Conservation (phyloP, 108 stramenopile genomes). For the Chaetoceros tenuissimus region DNA sequence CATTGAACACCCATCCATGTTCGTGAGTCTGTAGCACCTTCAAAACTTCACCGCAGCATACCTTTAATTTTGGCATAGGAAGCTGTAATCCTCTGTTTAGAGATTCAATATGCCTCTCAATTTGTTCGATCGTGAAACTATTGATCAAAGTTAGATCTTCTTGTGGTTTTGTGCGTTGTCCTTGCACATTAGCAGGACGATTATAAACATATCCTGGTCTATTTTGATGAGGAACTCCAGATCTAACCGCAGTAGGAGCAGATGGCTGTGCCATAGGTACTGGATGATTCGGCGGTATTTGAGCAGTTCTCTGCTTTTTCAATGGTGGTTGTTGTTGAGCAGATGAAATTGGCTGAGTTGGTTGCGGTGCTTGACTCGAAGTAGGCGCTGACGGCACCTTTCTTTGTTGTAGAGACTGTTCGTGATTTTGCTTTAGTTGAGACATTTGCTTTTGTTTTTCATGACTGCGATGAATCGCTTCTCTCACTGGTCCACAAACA, state of each 20-base stretch:
- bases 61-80: slow-evolving; percentile 62
- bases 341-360: neutral
- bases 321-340: neutral
- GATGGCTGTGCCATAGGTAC: neutral
- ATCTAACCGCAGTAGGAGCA: neutral
- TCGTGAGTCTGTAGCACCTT: slow-evolving; percentile 84
- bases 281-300: neutral
- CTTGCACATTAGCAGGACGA: slow-evolving; percentile 61
- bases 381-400: slow-evolving; percentile 27
- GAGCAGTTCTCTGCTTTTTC: neutral
- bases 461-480: slow-evolving; percentile 94
- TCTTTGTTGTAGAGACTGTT: slow-evolving; percentile 69
- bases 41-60: slow-evolving; percentile 75
- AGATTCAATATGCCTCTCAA: slow-evolving; percentile 88
- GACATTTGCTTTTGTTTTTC: slow-evolving; percentile 89
- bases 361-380: neutral
- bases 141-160: slow-evolving; percentile 93
- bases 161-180: slow-evolving; percentile 80
- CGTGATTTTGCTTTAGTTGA: neutral
- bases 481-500: slow-evolving; percentile 96
- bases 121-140: slow-evolving; percentile 88
- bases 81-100: slow-evolving; percentile 79
- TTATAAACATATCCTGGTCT: slow-evolving; percentile 52
- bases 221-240: neutral
- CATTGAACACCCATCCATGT: slow-evolving; percentile 86